phyloP scores from a whole-genome alignment of 2,329 filamentous ascomycete genomes.

The Fusarium mexicanum region DNA sequence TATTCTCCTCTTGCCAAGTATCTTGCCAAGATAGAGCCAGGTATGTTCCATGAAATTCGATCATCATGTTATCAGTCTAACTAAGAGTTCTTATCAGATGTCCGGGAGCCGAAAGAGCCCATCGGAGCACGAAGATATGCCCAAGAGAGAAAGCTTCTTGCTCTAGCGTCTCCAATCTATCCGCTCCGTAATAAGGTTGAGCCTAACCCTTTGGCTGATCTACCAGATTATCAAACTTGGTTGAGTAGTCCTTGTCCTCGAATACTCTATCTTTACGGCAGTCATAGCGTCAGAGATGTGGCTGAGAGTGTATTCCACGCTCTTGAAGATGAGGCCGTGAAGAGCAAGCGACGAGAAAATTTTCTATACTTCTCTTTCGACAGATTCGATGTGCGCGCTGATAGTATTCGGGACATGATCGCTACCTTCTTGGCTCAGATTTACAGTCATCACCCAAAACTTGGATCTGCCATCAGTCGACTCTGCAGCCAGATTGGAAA shows the following conservation, averaged over 20 bases:
- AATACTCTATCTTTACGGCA: slow-evolving; percentile 1
- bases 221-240: neutral
- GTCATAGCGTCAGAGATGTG: neutral
- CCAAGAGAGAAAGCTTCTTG: neutral
- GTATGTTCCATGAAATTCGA: neutral
- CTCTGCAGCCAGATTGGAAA: neutral
- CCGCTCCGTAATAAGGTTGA: neutral
- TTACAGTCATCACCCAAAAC: neutral
- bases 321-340: neutral
- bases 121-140: neutral
- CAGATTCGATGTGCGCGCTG: neutral
- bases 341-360: fast-evolving
- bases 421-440: slow-evolving; percentile 1
- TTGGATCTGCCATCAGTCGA: neutral
- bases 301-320: neutral
- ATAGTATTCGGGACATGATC: slow-evolving; percentile 9
- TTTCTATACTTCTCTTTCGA: slow-evolving; percentile 8
- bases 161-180: neutral
- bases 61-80: fast-evolving
- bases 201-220: neutral
- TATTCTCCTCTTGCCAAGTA: neutral
- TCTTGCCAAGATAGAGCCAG: neutral
- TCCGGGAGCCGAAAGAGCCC: fast-evolving
- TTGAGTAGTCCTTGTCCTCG: neutral
- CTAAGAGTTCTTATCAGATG: neutral